Conservation (phyloP, 208 protist genomes). For the Acanthamoeba triangularis region DNA sequence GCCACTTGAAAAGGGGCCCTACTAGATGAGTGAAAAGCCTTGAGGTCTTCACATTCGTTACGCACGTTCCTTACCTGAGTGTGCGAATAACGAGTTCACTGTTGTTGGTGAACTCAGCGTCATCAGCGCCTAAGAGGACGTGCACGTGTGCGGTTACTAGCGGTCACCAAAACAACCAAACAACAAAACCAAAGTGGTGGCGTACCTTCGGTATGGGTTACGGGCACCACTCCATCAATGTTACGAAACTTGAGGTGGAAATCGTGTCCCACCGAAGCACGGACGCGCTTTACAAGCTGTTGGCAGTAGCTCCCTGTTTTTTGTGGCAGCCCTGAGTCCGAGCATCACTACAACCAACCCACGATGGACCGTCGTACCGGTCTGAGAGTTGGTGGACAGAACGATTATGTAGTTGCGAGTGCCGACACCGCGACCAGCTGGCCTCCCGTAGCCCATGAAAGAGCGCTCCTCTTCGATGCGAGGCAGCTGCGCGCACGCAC, state of each 20-base stretch:
- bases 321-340: background rate
- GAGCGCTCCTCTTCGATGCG: constrained; percentile 6
- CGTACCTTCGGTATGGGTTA: constrained; percentile 82
- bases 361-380: background rate
- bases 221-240: constrained; percentile 77
- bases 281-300: constrained; percentile 11
- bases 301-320: constrained; percentile 35
- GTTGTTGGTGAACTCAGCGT: constrained; percentile 60
- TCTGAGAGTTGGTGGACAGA: constrained; percentile 63
- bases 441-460: constrained; percentile 53
- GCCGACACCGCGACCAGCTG: constrained; percentile 69
- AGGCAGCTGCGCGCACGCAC: background rate
- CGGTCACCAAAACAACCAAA: background rate
- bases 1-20: background rate
- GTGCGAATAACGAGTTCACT: constrained; percentile 31
- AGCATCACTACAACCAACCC: background rate
- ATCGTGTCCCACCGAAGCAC: background rate
- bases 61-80: background rate
- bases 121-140: background rate
- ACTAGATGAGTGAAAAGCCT: background rate
- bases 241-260: constrained; percentile 71
- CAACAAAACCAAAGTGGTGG: background rate
- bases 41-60: background rate
- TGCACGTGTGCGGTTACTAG: background rate
- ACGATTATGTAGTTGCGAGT: constrained; percentile 83